These are phyloP conservation scores for Chrysanthemum makinoi DNA, from an alignment of 129 eudicot species.

Conservation along the genomic window DNA sequence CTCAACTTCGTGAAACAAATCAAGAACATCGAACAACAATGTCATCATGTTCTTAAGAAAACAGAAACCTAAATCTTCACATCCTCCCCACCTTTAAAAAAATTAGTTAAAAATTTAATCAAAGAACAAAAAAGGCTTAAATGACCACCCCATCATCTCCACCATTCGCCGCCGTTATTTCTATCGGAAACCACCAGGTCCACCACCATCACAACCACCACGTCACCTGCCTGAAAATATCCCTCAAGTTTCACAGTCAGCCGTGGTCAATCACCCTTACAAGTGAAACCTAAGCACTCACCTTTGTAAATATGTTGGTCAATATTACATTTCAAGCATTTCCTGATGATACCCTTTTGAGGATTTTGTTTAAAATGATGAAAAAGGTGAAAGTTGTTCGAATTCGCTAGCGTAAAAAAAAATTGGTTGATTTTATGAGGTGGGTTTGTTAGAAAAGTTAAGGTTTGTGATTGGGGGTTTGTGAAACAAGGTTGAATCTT, in stretches of 20 bases:
- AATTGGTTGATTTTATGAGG: conserved; percentile 61
- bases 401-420: conserved; percentile 60
- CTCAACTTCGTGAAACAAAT: no score
- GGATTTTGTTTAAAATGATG: conserved; percentile 47
- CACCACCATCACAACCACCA: conserved; percentile 25
- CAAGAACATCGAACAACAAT: no score
- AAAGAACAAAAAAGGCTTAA: no score
- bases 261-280: conserved; percentile 14
- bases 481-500: conserved; percentile 54
- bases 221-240: conserved; percentile 6
- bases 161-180: conserved; percentile 34
- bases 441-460: conserved; percentile 47
- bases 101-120: no score
- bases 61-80: no score
- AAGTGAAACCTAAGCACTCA: conserved; percentile 33
- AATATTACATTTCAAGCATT: conserved; percentile 49
- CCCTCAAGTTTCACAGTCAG: conserved; percentile 14
- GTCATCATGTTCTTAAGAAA: no score
- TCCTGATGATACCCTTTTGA: conserved; percentile 50
- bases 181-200: conserved; percentile 27
- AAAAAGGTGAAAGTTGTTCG: conserved; percentile 29
- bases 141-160: no score
- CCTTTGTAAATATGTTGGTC: conserved; percentile 24
- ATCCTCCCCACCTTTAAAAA: no score
- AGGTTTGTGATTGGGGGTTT: conserved; percentile 70